Percentiles rank a stretch among this genome's conserved stretches.
phyloP scores from a whole-genome alignment of 2,329 filamentous ascomycete species.

The Botrytis tulipae region DNA sequence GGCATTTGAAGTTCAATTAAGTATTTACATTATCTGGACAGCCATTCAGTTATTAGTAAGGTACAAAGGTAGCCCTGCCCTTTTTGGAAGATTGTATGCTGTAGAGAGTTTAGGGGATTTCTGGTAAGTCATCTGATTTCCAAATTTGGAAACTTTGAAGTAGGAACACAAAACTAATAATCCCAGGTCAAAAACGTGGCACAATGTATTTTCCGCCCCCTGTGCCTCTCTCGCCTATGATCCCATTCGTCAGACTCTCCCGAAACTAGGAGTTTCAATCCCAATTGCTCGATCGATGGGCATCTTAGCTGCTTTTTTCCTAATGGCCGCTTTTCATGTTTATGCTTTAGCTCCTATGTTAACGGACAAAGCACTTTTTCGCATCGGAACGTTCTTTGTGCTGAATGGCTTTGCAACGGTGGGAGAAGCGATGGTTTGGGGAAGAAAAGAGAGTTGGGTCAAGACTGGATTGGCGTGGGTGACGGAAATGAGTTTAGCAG shows the following conservation, averaged over 20 bases:
- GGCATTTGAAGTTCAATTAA: slow-evolving; percentile 41
- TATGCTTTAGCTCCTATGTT: slow-evolving; percentile 42
- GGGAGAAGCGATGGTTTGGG: slow-evolving; percentile 40
- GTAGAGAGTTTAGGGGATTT: slow-evolving; percentile 41
- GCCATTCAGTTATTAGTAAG: slow-evolving; percentile 41
- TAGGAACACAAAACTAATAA: neutral
- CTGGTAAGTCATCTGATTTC: slow-evolving; percentile 36
- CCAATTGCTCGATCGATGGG: slow-evolving; percentile 39
- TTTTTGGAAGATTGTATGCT: slow-evolving; percentile 44
- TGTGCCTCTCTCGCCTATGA: slow-evolving; percentile 43
- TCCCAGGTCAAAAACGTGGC: slow-evolving; percentile 43
- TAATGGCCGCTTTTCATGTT: slow-evolving; percentile 44
- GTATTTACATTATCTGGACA: slow-evolving; percentile 45
- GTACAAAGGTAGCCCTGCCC: slow-evolving; percentile 41
- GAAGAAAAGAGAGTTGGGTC: slow-evolving; percentile 38
- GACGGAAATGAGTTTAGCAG: slow-evolving; percentile 39
- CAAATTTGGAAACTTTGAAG: neutral
- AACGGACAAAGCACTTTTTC: slow-evolving; percentile 34
- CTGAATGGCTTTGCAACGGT: slow-evolving; percentile 43
- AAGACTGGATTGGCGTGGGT: slow-evolving; percentile 39
- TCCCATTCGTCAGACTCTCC: slow-evolving; percentile 40
- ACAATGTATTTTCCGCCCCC: slow-evolving; percentile 44
- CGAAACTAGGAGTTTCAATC: slow-evolving; percentile 37
- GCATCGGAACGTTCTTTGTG: slow-evolving; percentile 43
- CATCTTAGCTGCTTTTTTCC: slow-evolving; percentile 41